Conservation (phyloP, 2,329 filamentous ascomycete species). For the Pezicula neosporulosa region DNA sequence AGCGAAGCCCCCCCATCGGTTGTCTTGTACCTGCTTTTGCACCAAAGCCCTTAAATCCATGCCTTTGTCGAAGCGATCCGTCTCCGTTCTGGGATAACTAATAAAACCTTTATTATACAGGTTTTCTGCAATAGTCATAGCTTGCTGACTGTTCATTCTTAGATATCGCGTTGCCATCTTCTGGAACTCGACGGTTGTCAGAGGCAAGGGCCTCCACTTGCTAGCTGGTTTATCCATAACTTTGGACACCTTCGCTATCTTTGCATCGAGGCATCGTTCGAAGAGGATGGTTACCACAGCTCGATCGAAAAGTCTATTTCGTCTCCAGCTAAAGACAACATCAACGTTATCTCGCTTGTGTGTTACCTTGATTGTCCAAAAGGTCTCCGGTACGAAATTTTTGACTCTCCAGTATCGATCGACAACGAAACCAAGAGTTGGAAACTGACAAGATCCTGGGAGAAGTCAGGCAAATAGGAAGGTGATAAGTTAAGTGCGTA, state of each 20-base stretch:
- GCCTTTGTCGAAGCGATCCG: slow-evolving; percentile 86
- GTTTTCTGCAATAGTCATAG: slow-evolving; percentile 83
- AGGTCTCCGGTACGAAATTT: slow-evolving; percentile 88
- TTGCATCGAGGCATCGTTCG: slow-evolving; percentile 77
- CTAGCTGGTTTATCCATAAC: slow-evolving; percentile 88
- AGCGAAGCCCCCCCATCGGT: slow-evolving; percentile 77
- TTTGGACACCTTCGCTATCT: slow-evolving; percentile 74
- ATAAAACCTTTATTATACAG: slow-evolving; percentile 96
- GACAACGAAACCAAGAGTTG: slow-evolving; percentile 93
- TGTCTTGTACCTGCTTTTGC: slow-evolving; percentile 77
- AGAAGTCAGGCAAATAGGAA: slow-evolving; percentile 8
- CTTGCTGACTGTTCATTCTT: slow-evolving; percentile 83
- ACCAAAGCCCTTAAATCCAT: slow-evolving; percentile 81
- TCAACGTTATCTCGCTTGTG: slow-evolving; percentile 74
- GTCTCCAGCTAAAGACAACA: slow-evolving; percentile 80
- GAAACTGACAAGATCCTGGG: slow-evolving; percentile 87
- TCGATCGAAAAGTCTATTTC: slow-evolving; percentile 83
- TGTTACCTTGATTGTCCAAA: slow-evolving; percentile 87
- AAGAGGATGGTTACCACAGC: slow-evolving; percentile 77
- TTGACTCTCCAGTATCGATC: slow-evolving; percentile 92
- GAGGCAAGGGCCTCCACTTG: slow-evolving; percentile 88
- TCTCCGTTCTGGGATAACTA: slow-evolving; percentile 96
- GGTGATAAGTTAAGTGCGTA: slow-evolving; percentile 30
- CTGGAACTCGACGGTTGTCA: slow-evolving; percentile 94
- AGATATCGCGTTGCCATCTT: slow-evolving; percentile 90